A percentile compares a stretch with the other conserved stretches of the same genome.
These are phyloP conservation scores for Podospora appendiculata DNA, from an alignment of 495 filamentous ascomycete genomes.

Conservation along the genomic window DNA sequence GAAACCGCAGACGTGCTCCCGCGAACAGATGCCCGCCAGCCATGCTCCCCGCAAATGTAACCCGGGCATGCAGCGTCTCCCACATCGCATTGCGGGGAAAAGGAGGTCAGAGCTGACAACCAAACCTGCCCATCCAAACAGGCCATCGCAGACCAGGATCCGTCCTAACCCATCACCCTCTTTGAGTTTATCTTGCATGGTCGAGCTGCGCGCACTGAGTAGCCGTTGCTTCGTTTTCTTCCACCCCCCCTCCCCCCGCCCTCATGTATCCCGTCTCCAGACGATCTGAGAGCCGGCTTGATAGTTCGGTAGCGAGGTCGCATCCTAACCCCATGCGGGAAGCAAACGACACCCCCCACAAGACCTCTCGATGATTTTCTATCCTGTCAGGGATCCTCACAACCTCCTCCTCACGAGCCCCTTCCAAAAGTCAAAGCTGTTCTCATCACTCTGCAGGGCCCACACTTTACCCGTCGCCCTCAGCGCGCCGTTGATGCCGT, in stretches of 20 bases:
- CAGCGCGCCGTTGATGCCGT: conserved; percentile 38
- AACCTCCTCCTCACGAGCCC: conserved; percentile 80
- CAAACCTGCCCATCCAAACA: too few relatives aligned
- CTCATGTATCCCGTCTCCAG: not conserved
- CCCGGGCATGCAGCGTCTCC: not conserved
- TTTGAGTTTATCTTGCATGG: too few relatives aligned
- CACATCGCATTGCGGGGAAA: conserved; percentile 6
- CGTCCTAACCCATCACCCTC: too few relatives aligned
- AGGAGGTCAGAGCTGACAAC: conserved; percentile 1
- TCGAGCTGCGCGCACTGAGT: too few relatives aligned
- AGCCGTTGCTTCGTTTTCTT: too few relatives aligned
- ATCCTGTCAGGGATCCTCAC: conserved; percentile 15
- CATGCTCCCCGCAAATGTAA: conserved; percentile 5
- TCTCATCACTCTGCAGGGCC: conserved; percentile 90
- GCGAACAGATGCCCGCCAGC: not conserved
- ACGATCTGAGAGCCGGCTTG: not conserved
- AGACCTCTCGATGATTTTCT: not conserved
- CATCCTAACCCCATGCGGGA: not conserved
- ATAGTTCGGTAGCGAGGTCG: not conserved
- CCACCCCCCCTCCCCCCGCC: too few relatives aligned
- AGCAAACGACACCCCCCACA: not conserved
- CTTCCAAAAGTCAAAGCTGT: conserved; percentile 97
- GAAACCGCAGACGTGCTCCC: not conserved
- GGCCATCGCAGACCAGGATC: too few relatives aligned
- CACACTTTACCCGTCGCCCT: conserved; percentile 67